phyloP scores from a whole-genome alignment of 768 basidiomycete species.

The Termitomyces sp. region DNA sequence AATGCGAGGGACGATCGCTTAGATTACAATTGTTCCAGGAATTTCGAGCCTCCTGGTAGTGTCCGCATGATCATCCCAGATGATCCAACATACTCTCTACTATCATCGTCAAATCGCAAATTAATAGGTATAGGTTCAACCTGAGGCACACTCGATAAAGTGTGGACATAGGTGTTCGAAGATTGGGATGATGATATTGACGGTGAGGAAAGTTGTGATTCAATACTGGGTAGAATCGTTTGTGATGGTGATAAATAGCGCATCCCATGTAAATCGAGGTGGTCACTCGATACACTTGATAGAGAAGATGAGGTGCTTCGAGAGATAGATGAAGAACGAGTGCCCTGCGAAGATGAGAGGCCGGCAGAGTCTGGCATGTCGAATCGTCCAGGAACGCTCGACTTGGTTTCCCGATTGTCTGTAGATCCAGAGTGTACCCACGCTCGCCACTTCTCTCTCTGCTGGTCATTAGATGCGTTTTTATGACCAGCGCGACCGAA shows the following conservation, averaged over 20 bases:
- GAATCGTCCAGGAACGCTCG: background rate
- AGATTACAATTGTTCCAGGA: constrained; percentile 38
- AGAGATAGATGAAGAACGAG: background rate
- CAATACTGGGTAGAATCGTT: constrained; percentile 22
- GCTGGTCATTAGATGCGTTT: constrained; percentile 6
- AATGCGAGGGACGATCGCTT: too few relatives aligned
- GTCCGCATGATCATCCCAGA: constrained; percentile 30
- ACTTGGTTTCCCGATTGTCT: constrained; percentile 42
- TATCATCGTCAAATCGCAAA: constrained; percentile 3
- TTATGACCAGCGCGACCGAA: background rate
- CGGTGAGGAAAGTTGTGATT: constrained; percentile 25
- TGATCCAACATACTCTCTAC: constrained; percentile 14
- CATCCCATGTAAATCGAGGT: constrained; percentile 23
- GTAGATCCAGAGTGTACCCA: constrained; percentile 50
- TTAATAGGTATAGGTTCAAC: constrained; percentile 12
- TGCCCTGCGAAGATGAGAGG: constrained; percentile 3
- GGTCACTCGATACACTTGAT: constrained; percentile 22
- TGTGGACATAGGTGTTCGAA: constrained; percentile 18
- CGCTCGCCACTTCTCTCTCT: constrained; percentile 30
- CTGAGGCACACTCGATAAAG: too few relatives aligned
- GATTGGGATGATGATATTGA: constrained; percentile 27
- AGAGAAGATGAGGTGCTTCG: constrained; percentile 1
- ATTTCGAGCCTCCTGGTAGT: constrained; percentile 44
- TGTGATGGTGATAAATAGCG: constrained; percentile 21
- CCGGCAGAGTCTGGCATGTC: too few relatives aligned